A percentile compares a stretch with the other conserved stretches of the same genome.
These are phyloP conservation scores for Brassica incana DNA, from an alignment of 345 rosid genomes.

Conservation along the genomic window DNA sequence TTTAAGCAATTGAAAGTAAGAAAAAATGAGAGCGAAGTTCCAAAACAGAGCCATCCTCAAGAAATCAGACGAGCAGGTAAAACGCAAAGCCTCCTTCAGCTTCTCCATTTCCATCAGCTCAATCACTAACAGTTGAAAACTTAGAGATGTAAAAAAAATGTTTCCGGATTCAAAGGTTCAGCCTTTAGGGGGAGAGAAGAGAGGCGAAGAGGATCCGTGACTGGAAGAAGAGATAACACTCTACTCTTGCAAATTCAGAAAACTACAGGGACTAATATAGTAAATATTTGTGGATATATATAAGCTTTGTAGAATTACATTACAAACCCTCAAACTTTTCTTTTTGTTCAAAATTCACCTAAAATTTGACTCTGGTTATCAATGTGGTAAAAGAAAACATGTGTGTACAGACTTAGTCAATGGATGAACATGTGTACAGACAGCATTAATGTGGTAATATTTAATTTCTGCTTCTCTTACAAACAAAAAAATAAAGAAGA, in stretches of 20 bases:
- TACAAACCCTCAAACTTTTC: slow-evolving; percentile 1
- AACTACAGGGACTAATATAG: background rate
- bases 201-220: background rate
- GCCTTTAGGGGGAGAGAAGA: background rate
- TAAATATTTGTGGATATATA: too few relatives aligned
- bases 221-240: too few relatives aligned
- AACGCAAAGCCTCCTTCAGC: slow-evolving; percentile 43
- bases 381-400: slow-evolving; percentile 12
- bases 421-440: slow-evolving; percentile 4
- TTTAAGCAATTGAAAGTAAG: slow-evolving; percentile 55
- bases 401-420: slow-evolving; percentile 7
- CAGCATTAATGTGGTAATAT: background rate
- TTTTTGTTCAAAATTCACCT: slow-evolving; percentile 1
- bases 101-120: slow-evolving; percentile 36
- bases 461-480: background rate
- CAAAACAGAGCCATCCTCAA: slow-evolving; percentile 82
- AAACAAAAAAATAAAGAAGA: background rate
- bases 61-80: slow-evolving; percentile 50
- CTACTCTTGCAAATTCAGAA: background rate
- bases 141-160: background rate
- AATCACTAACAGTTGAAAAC: background rate
- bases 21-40: slow-evolving; percentile 52
- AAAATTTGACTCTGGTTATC: background rate
- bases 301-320: background rate
- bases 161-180: background rate